Evolutionary conservation across 1,284 basidiomycete species (phyloP).

Genomic region (Inonotus hispidus): DNA sequence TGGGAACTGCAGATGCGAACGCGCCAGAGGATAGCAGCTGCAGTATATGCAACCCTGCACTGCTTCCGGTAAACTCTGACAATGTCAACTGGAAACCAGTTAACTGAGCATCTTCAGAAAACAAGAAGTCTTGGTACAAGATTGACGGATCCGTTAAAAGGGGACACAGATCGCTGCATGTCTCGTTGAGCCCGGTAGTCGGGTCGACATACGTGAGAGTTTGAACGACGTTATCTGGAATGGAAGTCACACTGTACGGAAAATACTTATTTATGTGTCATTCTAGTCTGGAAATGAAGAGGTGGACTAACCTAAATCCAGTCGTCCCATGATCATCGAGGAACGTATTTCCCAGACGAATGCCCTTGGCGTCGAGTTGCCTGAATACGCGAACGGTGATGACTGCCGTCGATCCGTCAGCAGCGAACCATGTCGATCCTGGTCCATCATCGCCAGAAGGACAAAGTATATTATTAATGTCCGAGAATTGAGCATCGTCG

Average conservation of each 20-base stretch:
- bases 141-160: slow-evolving; percentile 69
- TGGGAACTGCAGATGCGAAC: slow-evolving; percentile 65
- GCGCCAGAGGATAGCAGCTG: slow-evolving; percentile 90
- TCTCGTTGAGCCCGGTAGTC: slow-evolving; percentile 61
- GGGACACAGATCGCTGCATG: slow-evolving; percentile 70
- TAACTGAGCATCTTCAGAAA: slow-evolving; percentile 54
- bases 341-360: slow-evolving; percentile 91
- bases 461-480: slow-evolving; percentile 78
- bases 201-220: slow-evolving; percentile 78
- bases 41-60: slow-evolving; percentile 82
- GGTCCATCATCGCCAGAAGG: slow-evolving; percentile 75
- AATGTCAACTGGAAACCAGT: slow-evolving; percentile 85
- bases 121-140: slow-evolving; percentile 87
- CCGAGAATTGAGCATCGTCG: slow-evolving; percentile 53
- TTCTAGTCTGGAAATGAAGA: neutral
- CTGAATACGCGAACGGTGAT: slow-evolving; percentile 75
- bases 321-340: slow-evolving; percentile 75
- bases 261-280: neutral
- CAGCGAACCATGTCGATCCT: slow-evolving; percentile 81
- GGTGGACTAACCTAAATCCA: slow-evolving; percentile 68
- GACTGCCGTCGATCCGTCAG: slow-evolving; percentile 62
- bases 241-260: slow-evolving; percentile 63
- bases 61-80: slow-evolving; percentile 68
- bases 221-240: slow-evolving; percentile 83
- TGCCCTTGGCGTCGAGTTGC: slow-evolving; percentile 67